Evolutionary conservation across 371 early-diverging fungal genomes (phyloP), one percentile per base, ranked within the genome.

Genomic region (Dentiscutata heterogama): DNA sequence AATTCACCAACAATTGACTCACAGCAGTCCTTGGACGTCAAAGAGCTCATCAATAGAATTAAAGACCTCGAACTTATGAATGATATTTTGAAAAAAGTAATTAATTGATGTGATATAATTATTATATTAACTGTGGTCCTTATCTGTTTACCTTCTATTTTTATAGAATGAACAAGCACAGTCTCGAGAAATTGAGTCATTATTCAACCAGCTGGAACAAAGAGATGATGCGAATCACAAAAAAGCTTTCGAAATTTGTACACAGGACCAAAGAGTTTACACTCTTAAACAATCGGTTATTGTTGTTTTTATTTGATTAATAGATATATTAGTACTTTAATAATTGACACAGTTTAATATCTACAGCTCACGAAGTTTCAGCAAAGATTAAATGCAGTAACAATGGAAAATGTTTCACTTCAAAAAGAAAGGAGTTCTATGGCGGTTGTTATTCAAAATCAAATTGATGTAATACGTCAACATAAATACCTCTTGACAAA

Each of bases 401-500:
- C 31, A 27, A 76, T 60, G 63, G 77, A 76, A 76, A 76, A 76
- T 76, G 63, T 76, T 60, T 76, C 77, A 35, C 46, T 76, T 4
- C 58, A 56, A 61, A 76, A 76, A 76, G 53, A 76, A 13, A 61
- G 29, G 18, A 61, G 27, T 60, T 29, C 56, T 42, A 51, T 76
- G 35, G 25, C 61, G 14, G 51, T 27, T 16, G 77, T 76, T 35
- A 56, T 60, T 35, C 77, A 75, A 54, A 83, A 77, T 75, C 68
- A 65, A 60, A 51, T 50, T 22, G 82, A 81, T 25, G 64, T 60
- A 18, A 67, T 81, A 18, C 81, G 82, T 22, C 63, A 78, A 75
- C 46, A 81, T 22, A 76, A 74, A 39, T 81, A 83, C 53, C 58
- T 81, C 31, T 31, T 54, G 39, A 73, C 60, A 16, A 80, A 72